Base-by-base conservation (phyloP, 345 rosid species). In the Eutrema heterophyllum region DNA sequence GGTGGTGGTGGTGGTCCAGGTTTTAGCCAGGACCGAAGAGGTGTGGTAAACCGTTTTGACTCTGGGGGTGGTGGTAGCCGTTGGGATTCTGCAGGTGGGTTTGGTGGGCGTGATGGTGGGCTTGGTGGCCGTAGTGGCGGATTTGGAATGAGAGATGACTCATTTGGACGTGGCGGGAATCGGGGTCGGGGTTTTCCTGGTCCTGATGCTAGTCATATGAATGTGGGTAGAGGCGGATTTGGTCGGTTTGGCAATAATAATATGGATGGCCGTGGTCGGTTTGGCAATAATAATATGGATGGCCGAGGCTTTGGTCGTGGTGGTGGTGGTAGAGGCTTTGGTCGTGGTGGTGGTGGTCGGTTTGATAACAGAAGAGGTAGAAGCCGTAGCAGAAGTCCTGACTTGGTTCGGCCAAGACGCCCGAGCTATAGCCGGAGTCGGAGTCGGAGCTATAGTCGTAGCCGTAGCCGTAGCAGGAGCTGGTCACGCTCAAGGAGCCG, bases 281-380 rank as follows among this genome's bases (percentile, higher is more conserved):
- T 72, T 69, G 86, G 79, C 65, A 69, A 70, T 43, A 77, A 71
- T 65, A 80, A 72, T 60, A 72, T 83, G 80, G 97, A 91, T 53
- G 81, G 90, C 9, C 86, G 86, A 67, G 87, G 96, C 49, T 90
- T 89, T 26, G 87, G 91, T 2, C 86, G 87, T 33, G 73, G 88
- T 39, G 70, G 87, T 45, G 74, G 97, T 7, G 80, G 87, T 14
- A 92, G 96, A 45, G 83, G 91, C 54, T 89, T 87, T 79, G 90
- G 86, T 70, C 85, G 80, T 38, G 80, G 71, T 35, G 61, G 64
- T 6, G 81, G 85, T 13, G 94, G 97, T 24, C 78, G 91, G 64
- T 89, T 88, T 81, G 96, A 86, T 68, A 85, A 82, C 71, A 92
- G 96, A 81, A 84, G 93, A 76, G 93, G 89, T 35, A 82, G 97